Base-by-base conservation (phyloP, 768 basidiomycete species). In the Clitopilus passeckerianus region DNA sequence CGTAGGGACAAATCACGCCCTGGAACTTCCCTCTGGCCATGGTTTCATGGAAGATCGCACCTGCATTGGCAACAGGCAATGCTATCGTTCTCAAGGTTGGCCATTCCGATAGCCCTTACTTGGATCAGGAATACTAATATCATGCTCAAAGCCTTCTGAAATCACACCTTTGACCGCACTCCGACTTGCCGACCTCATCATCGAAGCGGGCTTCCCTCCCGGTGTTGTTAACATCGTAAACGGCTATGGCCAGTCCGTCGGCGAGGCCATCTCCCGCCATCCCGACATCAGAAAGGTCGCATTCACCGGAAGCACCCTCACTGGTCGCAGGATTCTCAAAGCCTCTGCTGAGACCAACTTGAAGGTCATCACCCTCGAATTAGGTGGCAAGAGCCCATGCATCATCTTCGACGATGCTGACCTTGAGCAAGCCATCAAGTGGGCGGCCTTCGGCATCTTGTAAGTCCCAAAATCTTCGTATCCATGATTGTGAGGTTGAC, bases 301-400 rank as follows among this genome's bases (percentile, higher is more conserved):
- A 0, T 95, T 96, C 76, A 96, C 94, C 0, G 93, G 93, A 2
- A 89, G 87, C 60, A 91, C 91, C 1, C 75, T 86, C 41, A 84
- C 87, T 22, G 94, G 95, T 8, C 82, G 91, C 10, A 86, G 85
- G 64, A 80, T 96, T 67, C 78, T 93, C 79, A 84, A 91, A 65
- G 88, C 90, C 2, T 82, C 93, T 2, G 84, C 91, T 0, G 84
- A 86, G 70, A 84, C 83, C 30, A 97, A 96, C 68, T 70, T 97
- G 66, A 97, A 96, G 76, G 83, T 83, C 59, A 86, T 91, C 56
- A 90, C 90, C 1, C 83, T 93, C 33, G 91, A 93, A 72, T 18
- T 50, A 5, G 91, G 91, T 15, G 90, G 89, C 34, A 90, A 91
- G 78, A 85, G 80, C 60, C 86, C 86, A 0, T 83, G 74, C 52